Evolutionary conservation across 148 eudicot species (phyloP).

Genomic region (Fagopyrum tataricum): DNA sequence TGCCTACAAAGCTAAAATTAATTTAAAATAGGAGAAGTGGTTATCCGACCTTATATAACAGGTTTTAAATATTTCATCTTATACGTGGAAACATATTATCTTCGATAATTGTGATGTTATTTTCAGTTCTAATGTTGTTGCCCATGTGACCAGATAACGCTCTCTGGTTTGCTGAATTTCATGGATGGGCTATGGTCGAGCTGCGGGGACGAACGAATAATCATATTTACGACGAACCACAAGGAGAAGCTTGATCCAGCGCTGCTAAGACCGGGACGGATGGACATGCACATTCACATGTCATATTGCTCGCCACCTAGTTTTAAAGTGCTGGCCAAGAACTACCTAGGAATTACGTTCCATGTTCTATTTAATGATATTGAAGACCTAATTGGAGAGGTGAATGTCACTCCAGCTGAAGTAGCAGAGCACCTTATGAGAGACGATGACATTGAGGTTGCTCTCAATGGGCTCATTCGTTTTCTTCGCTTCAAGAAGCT

Average conservation of each 20-base stretch:
- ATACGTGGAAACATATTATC: no score
- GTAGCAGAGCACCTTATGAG: not conserved
- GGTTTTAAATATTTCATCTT: no score
- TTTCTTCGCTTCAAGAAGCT: not conserved
- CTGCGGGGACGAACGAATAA: constrained; percentile 42
- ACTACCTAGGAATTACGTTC: constrained; percentile 27
- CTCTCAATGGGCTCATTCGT: not conserved
- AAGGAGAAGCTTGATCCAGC: constrained; percentile 38
- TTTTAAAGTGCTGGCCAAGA: constrained; percentile 29
- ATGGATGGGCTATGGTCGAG: constrained; percentile 47
- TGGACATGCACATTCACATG: constrained; percentile 62
- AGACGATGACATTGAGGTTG: not conserved
- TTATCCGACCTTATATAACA: no score
- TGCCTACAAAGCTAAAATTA: no score
- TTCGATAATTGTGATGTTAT: no score
- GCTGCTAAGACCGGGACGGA: constrained; percentile 47
- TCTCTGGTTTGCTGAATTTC: constrained; percentile 28
- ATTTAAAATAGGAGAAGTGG: no score
- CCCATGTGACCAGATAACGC: constrained; percentile 17
- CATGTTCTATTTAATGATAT: not conserved
- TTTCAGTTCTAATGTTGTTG: no score
- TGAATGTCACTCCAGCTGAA: not conserved
- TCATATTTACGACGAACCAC: constrained; percentile 29
- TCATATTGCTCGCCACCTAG: constrained; percentile 32
- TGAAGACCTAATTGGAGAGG: not conserved